Evolutionary conservation across 2,329 filamentous ascomycete genomes (phyloP).

Genomic region (Aquanectria penicillioides): DNA sequence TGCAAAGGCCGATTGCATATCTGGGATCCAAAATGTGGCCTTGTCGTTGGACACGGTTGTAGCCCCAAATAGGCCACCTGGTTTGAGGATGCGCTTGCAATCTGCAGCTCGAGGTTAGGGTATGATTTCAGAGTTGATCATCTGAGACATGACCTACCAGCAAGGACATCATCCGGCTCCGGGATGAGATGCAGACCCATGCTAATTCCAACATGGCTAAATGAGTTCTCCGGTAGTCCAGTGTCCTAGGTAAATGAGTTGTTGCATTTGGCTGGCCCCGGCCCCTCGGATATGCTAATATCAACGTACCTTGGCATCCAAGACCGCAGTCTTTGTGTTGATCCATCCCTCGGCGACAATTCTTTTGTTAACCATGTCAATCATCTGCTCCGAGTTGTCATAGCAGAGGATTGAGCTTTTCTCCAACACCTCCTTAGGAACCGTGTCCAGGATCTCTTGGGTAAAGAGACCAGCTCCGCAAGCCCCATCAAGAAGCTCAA

Average conservation of each 20-base stretch:
- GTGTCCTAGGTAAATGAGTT: constrained; percentile 49
- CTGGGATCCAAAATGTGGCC: constrained; percentile 50
- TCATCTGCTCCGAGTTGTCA: constrained; percentile 56
- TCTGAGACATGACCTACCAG: constrained; percentile 32
- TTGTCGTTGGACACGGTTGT: constrained; percentile 49
- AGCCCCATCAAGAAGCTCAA: constrained; percentile 61
- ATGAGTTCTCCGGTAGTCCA: constrained; percentile 49
- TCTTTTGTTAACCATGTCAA: constrained; percentile 52
- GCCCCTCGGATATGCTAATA: fast-evolving
- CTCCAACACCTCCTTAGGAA: constrained; percentile 51
- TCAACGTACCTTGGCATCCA: constrained; percentile 58
- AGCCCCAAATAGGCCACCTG: constrained; percentile 51
- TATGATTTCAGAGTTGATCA: neutral
- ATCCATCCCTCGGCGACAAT: constrained; percentile 56
- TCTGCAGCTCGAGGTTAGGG: constrained; percentile 36
- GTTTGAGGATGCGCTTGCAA: constrained; percentile 50
- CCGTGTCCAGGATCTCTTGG: constrained; percentile 52
- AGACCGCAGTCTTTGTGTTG: constrained; percentile 52
- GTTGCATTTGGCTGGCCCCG: no score
- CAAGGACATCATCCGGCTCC: constrained; percentile 46
- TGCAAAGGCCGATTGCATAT: constrained; percentile 51
- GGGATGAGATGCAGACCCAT: constrained; percentile 60
- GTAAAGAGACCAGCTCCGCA: constrained; percentile 63
- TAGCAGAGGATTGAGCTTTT: constrained; percentile 60
- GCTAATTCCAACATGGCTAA: constrained; percentile 57